Evolutionary conservation across 352 stramenopile genomes (phyloP), one percentile per base, ranked within the genome.

Genomic region (Aphanomyces stellatus): DNA sequence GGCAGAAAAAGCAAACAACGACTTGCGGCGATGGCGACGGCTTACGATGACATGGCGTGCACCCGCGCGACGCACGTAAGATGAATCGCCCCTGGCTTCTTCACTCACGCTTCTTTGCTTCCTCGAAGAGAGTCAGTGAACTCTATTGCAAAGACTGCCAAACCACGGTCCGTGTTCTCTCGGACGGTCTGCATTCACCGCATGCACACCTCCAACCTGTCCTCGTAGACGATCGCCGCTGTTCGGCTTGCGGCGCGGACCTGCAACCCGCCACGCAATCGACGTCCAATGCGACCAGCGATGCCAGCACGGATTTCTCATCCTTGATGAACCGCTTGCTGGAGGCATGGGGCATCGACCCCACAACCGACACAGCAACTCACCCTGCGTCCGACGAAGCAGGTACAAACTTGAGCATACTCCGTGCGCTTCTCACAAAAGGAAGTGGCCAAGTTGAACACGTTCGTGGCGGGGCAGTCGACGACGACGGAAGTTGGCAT

Each of bases 401-500:
- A 62, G 76, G 79, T 85, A 30, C 11, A 13, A 27, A 43, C 22
- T 11, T 40, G 28, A 51, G 5, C 34, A n/a, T 10, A 59, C 3
- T 31, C 53, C 19, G 69, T 33, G 34, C 63, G 22, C 4, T 70
- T 28, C 34, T 31, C 30, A n/a, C 19, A 60, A 24, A 2, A 7
- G 35, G 30, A 53, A 89, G 83, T 92, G 33, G 64, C 65, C 22
- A 80, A 80, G 7, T 28, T 92, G 30, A 80, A 78, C 0, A 86
- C 76, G 0, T 92, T 90, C 55, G 57, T 34, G 15, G 83, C 83
- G 1, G 83, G 90, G n/a, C 81, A 90, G 51, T 76, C 81, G 19
- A 82, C 81, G 27, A 92, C 83, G 0, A 80, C 86, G 37, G 83
- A 92, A 60, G 83, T 92, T 25, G 75, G 77, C 0, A 73, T 90